These are phyloP conservation scores for Kazachstania martiniae DNA, from an alignment of 805 yeast genomes.

Conservation along the genomic window DNA sequence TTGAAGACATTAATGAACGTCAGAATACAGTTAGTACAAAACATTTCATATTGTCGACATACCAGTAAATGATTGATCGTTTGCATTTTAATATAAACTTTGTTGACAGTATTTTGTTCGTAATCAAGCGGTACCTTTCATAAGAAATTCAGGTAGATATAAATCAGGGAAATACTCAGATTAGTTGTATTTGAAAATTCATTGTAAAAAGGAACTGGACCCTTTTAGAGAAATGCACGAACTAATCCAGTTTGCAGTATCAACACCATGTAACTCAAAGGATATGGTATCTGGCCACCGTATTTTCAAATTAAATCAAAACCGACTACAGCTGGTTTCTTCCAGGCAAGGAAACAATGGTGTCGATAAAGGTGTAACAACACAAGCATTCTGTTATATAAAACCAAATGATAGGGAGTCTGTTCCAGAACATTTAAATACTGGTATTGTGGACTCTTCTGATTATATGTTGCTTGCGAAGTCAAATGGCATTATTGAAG, in stretches of 20 bases:
- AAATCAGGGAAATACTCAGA: too few relatives aligned
- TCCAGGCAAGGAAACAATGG: conserved; percentile 2
- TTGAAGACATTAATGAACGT: too few relatives aligned
- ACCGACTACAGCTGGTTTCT: conserved; percentile 6
- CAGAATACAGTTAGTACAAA: too few relatives aligned
- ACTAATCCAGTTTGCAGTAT: conserved; percentile 11
- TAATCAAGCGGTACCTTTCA: too few relatives aligned
- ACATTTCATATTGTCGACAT: too few relatives aligned
- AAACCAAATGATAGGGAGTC: conserved; percentile 11
- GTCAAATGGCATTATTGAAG: conserved; percentile 22
- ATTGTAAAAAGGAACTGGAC: too few relatives aligned
- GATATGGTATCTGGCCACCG: conserved; percentile 15
- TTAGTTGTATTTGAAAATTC: too few relatives aligned
- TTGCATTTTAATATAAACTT: too few relatives aligned
- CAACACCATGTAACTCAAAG: conserved; percentile 15
- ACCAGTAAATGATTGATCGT: too few relatives aligned
- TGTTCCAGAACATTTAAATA: conserved; percentile 2
- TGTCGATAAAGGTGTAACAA: conserved; percentile 10
- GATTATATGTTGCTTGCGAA: conserved; percentile 23
- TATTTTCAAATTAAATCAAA: conserved; percentile 10
- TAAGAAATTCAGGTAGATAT: too few relatives aligned
- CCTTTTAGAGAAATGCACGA: too few relatives aligned
- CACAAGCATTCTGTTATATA: conserved; percentile 20
- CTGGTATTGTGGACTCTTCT: conserved; percentile 9
- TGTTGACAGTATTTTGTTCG: too few relatives aligned